Base-by-base conservation (phyloP, 495 filamentous ascomycete genomes). In the Penicillium subrubescens region DNA sequence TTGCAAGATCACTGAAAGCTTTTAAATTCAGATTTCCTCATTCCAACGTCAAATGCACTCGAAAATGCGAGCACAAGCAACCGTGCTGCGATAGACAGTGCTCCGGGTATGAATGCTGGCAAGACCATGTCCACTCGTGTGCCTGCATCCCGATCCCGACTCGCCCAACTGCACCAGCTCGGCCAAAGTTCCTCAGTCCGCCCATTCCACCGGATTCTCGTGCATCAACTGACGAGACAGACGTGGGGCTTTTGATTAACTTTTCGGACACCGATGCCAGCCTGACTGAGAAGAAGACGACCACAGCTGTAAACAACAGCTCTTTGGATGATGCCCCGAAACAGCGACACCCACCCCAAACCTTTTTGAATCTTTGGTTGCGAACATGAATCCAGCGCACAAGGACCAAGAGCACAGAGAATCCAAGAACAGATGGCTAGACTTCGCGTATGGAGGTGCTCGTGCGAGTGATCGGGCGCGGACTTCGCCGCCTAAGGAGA, bases 81-180 rank as follows among this genome's bases (percentile, higher is more conserved):
- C 14, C 53, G 0, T 67, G 61, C 39, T 67, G 67, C 29, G 51
- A n/a, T 5, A 10, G 10, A 0, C 17, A 8, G 8, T 71, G 69
- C 39, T 52, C 54, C 8, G 51, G 51, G 17, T 15, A 52, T 10
- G 17, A 19, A 25, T 71, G 69, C 27, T 31, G 48, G 11, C 29
- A 37, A 33, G 17, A 34, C n/a, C 69, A 71, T 33, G 6, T 12
- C 5, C 69, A 71, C 33, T 25, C 51, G 2, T 71, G 68, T 37
- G 5, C 8, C 5, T 71, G 68, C 17, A 8, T 14, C 44, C 3
- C 19, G 19, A 25, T 10, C 21, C 8, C 21, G 8, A 25, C 21
- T 5, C 21, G 2, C 8, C 2, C 8, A 25, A 8, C 44, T 44
- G 19, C 5, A 21, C 4, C 43, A 3, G 7, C 17, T 2, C 19